These are phyloP conservation scores for Prunus mume DNA, from an alignment of 306 rosid species.

Conservation along the genomic window DNA sequence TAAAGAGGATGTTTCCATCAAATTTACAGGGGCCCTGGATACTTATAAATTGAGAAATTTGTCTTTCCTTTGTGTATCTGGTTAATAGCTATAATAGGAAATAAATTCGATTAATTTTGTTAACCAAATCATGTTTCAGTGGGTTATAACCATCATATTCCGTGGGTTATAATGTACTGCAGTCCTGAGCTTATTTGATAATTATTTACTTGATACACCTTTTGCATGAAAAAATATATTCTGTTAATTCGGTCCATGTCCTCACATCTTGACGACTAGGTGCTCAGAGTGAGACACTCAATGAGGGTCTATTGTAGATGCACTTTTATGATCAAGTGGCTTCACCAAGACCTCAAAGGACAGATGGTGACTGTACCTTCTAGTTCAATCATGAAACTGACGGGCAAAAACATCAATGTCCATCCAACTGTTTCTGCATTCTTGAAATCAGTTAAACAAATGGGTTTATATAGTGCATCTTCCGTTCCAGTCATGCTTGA, in stretches of 20 bases:
- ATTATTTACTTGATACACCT: background rate
- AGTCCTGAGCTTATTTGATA: background rate
- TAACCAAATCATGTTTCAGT: background rate
- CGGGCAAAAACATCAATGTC: slow-evolving; percentile 6
- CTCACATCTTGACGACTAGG: slow-evolving; percentile 16
- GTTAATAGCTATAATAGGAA: background rate
- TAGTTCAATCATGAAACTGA: slow-evolving; percentile 25
- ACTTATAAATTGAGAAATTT: background rate
- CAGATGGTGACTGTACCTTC: slow-evolving; percentile 13
- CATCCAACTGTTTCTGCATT: slow-evolving; percentile 18
- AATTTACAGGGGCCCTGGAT: background rate
- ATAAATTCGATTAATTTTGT: background rate
- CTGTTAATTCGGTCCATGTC: slow-evolving; percentile 11
- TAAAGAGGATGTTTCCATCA: background rate
- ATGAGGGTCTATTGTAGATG: slow-evolving; percentile 20
- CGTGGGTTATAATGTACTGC: background rate
- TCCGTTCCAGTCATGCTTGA: slow-evolving; percentile 7
- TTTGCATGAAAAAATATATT: background rate
- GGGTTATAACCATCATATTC: background rate
- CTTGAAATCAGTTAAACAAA: slow-evolving; percentile 20
- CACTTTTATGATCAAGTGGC: slow-evolving; percentile 21
- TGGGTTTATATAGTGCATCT: background rate
- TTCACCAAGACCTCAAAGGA: slow-evolving; percentile 15
- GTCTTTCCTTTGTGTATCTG: background rate
- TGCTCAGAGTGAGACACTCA: slow-evolving; percentile 18